Evolutionary conservation across 805 yeast species (phyloP).

Genomic region (Yarrowia bubula): DNA sequence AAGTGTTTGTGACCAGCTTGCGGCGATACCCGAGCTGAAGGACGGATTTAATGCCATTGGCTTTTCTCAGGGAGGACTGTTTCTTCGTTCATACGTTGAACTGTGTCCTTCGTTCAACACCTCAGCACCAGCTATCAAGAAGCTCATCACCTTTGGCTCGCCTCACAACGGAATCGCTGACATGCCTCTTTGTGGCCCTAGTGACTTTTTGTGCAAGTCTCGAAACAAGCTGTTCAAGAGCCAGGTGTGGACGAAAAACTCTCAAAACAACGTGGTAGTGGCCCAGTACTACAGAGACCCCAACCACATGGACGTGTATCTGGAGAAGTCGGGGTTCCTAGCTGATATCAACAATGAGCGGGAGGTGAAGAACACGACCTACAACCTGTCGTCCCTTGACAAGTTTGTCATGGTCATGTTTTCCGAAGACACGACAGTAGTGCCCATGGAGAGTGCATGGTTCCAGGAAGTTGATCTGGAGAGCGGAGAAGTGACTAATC

Average conservation of each 20-base stretch:
- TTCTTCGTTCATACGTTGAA: slow-evolving; percentile 65
- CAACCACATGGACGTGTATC: slow-evolving; percentile 51
- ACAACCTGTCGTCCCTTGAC: slow-evolving; percentile 48
- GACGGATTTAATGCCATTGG: slow-evolving; percentile 73
- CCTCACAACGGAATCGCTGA: slow-evolving; percentile 77
- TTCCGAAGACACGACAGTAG: slow-evolving; percentile 60
- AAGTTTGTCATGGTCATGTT: slow-evolving; percentile 61
- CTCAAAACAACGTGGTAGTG: slow-evolving; percentile 59
- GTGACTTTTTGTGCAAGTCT: slow-evolving; percentile 59
- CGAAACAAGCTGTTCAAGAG: slow-evolving; percentile 54
- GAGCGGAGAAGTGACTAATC: slow-evolving; percentile 46
- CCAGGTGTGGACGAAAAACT: slow-evolving; percentile 45
- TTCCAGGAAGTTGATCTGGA: slow-evolving; percentile 53
- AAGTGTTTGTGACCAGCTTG: slow-evolving; percentile 55
- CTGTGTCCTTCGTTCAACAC: slow-evolving; percentile 44
- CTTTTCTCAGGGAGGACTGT: slow-evolving; percentile 81
- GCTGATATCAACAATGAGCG: slow-evolving; percentile 69
- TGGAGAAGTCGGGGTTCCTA: slow-evolving; percentile 56
- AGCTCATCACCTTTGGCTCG: slow-evolving; percentile 70
- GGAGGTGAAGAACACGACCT: slow-evolving; percentile 41
- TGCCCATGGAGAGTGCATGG: slow-evolving; percentile 69
- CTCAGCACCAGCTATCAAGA: slow-evolving; percentile 35
- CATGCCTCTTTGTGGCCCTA: slow-evolving; percentile 55
- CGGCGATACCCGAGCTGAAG: slow-evolving; percentile 45
- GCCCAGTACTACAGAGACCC: slow-evolving; percentile 78